Evolutionary conservation across 306 rosid genomes (phyloP).

Genomic region (Mucuna pruriens): DNA sequence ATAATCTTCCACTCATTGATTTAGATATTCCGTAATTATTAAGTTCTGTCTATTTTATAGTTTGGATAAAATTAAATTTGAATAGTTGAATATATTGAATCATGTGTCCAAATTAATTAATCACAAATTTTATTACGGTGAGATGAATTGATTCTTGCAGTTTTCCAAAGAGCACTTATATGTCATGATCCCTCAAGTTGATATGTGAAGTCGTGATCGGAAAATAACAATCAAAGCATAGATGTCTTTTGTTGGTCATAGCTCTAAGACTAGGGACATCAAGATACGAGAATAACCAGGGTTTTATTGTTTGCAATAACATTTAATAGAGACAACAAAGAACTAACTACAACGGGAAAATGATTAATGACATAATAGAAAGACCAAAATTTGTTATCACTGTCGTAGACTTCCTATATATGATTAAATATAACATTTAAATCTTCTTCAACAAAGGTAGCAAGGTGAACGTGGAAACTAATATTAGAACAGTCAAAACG

Average conservation of each 20-base stretch:
- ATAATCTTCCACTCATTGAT: too few species aligned
- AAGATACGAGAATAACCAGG: not conserved
- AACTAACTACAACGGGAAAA: conserved; percentile 21
- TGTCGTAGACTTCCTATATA: conserved; percentile 10
- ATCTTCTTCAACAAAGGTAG: conserved; percentile 3
- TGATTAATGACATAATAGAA: conserved; percentile 19
- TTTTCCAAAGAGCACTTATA: not conserved
- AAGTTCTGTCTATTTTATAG: not conserved
- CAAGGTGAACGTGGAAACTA: too few species aligned
- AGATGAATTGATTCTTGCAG: not conserved
- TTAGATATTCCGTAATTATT: too few species aligned
- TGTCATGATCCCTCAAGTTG: not conserved
- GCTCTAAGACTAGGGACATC: not conserved
- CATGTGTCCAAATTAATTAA: not conserved
- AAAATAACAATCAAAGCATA: not conserved
- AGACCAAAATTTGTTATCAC: not conserved
- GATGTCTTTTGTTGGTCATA: not conserved
- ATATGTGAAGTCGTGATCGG: not conserved
- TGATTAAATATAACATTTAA: not conserved
- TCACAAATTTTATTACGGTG: not conserved
- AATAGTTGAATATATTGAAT: not conserved
- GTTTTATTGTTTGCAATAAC: conserved; percentile 21
- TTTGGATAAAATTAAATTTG: not conserved
- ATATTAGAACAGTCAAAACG: too few species aligned
- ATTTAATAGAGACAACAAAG: not conserved